Evolutionary conservation across 1,284 basidiomycete species (phyloP).

Genomic region (Leccinum ponderosum): DNA sequence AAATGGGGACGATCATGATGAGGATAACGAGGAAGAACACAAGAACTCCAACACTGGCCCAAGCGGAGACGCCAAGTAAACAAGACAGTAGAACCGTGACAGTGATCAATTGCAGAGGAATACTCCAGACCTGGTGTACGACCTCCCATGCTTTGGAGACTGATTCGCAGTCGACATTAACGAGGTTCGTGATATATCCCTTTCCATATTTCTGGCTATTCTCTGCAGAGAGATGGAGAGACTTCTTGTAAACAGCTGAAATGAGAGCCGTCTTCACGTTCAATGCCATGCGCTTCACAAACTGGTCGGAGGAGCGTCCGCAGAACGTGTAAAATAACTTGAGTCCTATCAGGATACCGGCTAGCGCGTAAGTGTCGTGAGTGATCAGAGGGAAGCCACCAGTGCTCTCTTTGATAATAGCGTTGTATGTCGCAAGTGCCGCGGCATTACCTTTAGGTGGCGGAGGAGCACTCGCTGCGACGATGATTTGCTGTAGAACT

Average conservation of each 20-base stretch:
- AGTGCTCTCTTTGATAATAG: constrained; percentile 19
- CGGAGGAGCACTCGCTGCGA: constrained; percentile 20
- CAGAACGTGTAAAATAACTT: constrained; percentile 25
- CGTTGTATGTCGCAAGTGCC: constrained; percentile 21
- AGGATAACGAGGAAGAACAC: constrained; percentile 25
- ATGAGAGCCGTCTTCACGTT: constrained; percentile 31
- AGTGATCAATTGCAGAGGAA: constrained; percentile 24
- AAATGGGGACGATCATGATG: constrained; percentile 32
- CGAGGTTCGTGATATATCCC: constrained; percentile 31
- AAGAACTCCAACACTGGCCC: constrained; percentile 31
- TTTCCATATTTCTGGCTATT: constrained; percentile 28
- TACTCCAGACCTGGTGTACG: constrained; percentile 29
- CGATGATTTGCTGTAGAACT: constrained; percentile 30
- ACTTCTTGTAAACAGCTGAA: constrained; percentile 33
- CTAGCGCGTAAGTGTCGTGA: constrained; percentile 27
- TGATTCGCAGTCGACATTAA: constrained; percentile 33
- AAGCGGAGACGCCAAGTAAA: constrained; percentile 31
- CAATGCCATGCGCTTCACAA: constrained; percentile 32
- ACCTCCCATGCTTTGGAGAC: constrained; percentile 32
- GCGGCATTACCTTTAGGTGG: constrained; percentile 20
- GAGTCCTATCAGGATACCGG: constrained; percentile 24
- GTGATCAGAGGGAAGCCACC: constrained; percentile 31
- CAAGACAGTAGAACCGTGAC: constrained; percentile 26
- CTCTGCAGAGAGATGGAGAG: constrained; percentile 28
- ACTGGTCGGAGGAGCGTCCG: constrained; percentile 30